phyloP scores from a whole-genome alignment of 345 rosid genomes.

The Acer yangbiense region DNA sequence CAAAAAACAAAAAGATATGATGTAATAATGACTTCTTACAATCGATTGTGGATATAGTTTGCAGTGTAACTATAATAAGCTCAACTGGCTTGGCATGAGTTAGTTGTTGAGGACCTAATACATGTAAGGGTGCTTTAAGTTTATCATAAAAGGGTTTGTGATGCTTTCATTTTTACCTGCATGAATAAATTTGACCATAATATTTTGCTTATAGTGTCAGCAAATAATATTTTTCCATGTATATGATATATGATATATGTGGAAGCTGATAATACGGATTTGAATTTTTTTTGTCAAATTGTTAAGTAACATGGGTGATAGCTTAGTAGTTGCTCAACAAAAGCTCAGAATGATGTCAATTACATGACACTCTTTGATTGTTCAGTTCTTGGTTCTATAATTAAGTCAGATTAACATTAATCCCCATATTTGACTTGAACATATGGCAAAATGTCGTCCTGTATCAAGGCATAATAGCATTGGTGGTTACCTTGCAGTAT shows the following conservation, averaged over 20 bases:
- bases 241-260: background rate
- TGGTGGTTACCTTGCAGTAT: background rate
- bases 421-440: background rate
- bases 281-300: background rate
- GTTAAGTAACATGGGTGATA: background rate
- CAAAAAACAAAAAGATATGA: background rate
- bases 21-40: background rate
- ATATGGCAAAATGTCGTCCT: background rate
- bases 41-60: constrained; percentile 1
- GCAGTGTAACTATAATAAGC: background rate
- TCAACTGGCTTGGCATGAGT: background rate
- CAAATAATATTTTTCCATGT: background rate
- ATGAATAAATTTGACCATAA: background rate
- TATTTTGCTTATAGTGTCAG: background rate
- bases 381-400: background rate
- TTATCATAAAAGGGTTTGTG: too few relatives aligned
- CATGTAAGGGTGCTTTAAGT: constrained; percentile 1
- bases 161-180: background rate
- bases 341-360: background rate
- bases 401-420: background rate
- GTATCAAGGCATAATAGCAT: background rate
- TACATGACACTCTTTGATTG: background rate
- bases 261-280: background rate
- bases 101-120: background rate
- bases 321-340: background rate